Base-by-base conservation (phyloP, 2,329 filamentous ascomycete species). In the Diaporthe humulicola region DNA sequence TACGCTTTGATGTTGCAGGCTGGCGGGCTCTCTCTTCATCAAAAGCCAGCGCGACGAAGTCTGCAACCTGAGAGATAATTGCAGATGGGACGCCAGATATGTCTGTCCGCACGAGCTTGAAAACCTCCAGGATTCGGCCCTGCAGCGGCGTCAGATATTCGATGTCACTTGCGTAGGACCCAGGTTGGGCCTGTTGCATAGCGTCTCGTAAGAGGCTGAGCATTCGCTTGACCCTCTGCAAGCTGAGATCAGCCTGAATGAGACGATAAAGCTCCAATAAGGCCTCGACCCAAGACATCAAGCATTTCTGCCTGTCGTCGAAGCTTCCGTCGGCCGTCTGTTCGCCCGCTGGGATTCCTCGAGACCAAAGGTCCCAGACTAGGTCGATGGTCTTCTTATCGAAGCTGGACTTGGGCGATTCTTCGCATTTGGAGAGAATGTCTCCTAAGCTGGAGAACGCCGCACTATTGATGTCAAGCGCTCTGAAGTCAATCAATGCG, bases 241-340 rank as follows among this genome's bases (percentile, higher is more conserved):
- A 85, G 14, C 89, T 89, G 28, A 98, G 85, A 22, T 91, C 89
- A 10, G 87, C 84, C 74, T 93, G 88, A 64, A 95, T 90, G 7
- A 98, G 88, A 0, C 91, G 90, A 80, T 98, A 98, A 1, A 98
- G 88, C 78, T 97, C 93, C 73, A 91, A 87, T 54, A 97, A 90
- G 1, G 93, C 89, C 30, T 92, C 89, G 1, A 97, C 90, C 84
- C 98, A 98, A n/a, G 95, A 94, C 40, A 94, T 86, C n/a, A 96
- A 89, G 15, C 94, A 95, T 73, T 93, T 92, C 81, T 98, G 95
- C 78, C 97, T 97, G 76, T 94, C 90, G 3, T 85, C 84, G 0
- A 86, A 83, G 67, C 87, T 87, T 52, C 88, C 85, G 19, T 85
- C 80, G 25, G 83, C 80, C 17, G 83, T 80, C 45, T 84, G 78